A percentile compares a stretch with the other conserved stretches of the same genome.
Evolutionary conservation across 352 stramenopile genomes (phyloP).

Genomic region (Phytopythium litorale): DNA sequence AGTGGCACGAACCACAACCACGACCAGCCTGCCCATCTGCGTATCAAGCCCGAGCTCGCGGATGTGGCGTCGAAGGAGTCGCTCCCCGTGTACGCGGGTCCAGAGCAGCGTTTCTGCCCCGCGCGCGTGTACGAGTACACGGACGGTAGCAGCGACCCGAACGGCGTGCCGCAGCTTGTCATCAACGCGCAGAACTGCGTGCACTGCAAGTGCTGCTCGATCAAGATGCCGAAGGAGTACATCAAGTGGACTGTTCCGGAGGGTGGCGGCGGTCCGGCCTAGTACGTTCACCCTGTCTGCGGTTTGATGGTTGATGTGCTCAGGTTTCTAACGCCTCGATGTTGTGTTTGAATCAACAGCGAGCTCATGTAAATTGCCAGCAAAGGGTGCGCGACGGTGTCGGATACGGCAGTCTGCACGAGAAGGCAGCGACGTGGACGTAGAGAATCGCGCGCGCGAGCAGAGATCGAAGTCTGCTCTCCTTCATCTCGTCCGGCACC

Average conservation of each 20-base stretch:
- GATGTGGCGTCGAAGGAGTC: slow-evolving; percentile 87
- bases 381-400: slow-evolving; percentile 1
- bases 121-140: slow-evolving; percentile 99
- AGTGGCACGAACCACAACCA: slow-evolving; percentile 98
- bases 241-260: slow-evolving; percentile 99
- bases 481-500: neutral
- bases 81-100: slow-evolving; percentile 92
- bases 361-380: slow-evolving; percentile 61
- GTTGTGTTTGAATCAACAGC: slow-evolving; percentile 27
- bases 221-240: slow-evolving; percentile 99
- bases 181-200: slow-evolving; percentile 99
- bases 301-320: neutral
- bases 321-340: slow-evolving; percentile 17
- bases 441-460: neutral
- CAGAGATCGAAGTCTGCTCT: slow-evolving; percentile 8
- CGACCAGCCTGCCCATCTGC: slow-evolving; percentile 97
- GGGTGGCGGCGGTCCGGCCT: slow-evolving; percentile 96
- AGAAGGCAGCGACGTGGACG: slow-evolving; percentile 1
- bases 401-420: neutral
- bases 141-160: slow-evolving; percentile 84
- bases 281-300: slow-evolving; percentile 77
- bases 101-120: slow-evolving; percentile 98
- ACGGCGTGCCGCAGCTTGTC: slow-evolving; percentile 91
- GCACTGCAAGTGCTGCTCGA: slow-evolving; percentile 99
- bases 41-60: slow-evolving; percentile 91